Base-by-base conservation (phyloP, 2,329 filamentous ascomycete genomes). In the Fusarium oxysporum region DNA sequence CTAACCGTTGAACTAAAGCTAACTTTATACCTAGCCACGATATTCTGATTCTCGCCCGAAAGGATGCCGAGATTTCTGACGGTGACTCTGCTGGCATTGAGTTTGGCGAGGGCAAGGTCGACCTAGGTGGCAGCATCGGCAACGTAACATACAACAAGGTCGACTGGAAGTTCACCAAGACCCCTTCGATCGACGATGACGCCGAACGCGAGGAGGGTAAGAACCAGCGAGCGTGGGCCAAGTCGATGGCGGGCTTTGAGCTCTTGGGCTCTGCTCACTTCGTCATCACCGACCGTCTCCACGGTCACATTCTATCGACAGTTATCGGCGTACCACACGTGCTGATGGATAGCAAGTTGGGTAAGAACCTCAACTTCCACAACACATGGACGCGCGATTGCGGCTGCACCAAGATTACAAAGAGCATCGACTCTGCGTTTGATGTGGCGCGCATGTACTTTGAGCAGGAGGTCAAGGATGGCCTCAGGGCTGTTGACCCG, bases 291-390 rank as follows among this genome's bases (percentile, higher is more conserved):
- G 76, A 77, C 53, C 74, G 76, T 40, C 74, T 77, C 10, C 76
- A 77, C 53, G 76, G 75, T 13, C 76, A 77, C 50, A 77, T 77
- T 56, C 60, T 77, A 19, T 77, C 76, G 7, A 77, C 76, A 19
- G 68, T 77, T 12, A 77, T 77, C 41, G 76, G 76, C 40, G 74
- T 75, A n/a, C 76, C 76, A 23, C 76, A 77, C 35, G 76, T 77
- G 43, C 60, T 77, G 51, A 77, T 77, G 76, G 76, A 77, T 54
- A 77, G 76, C 68, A 77, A 77, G 70, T 68, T 77, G 63, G 74
- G 76, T 51, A 77, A 77, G 76, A 77, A 77, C 70, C 74, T 77
- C 70, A 77, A 77, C 68, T 77, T 77, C 68, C 76, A 77, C 66
- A 77, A 77, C 68, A 77, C 76, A 10, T 77, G 76, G 76, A 77